Conservation (phyloP, 2,329 filamentous ascomycete species). For the Penicillium hesseltinei region DNA sequence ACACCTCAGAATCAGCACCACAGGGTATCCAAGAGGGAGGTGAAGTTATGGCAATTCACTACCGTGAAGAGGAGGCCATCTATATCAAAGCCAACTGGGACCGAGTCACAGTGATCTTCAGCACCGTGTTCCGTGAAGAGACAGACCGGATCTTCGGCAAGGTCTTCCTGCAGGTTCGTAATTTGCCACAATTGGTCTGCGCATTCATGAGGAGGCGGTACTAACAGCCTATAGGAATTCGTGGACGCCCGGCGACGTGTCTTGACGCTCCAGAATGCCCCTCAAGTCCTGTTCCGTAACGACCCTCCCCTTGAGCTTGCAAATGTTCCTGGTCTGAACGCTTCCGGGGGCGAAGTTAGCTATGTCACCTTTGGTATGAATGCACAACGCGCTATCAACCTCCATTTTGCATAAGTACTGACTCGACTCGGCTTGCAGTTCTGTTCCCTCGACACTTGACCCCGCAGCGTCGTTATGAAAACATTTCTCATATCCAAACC, state of each 20-base stretch:
- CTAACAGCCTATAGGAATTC: conserved; percentile 65
- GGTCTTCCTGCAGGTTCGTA: conserved; percentile 76
- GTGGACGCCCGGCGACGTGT: conserved; percentile 85
- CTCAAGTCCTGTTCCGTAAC: conserved; percentile 93
- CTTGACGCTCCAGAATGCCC: conserved; percentile 88
- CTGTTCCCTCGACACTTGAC: conserved; percentile 95
- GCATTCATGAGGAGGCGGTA: not conserved
- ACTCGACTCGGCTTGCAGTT: conserved; percentile 53
- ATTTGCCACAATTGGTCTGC: not conserved
- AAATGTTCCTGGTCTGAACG: conserved; percentile 76
- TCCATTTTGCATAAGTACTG: conserved; percentile 7
- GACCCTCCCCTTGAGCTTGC: conserved; percentile 91
- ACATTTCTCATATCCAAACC: conserved; percentile 98
- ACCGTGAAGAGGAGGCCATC: conserved; percentile 97
- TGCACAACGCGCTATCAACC: not conserved
- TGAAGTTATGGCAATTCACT: conserved; percentile 93
- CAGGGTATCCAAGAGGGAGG: conserved; percentile 87
- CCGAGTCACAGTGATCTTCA: conserved; percentile 97
- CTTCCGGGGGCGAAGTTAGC: conserved; percentile 80
- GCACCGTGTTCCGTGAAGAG: conserved; percentile 95
- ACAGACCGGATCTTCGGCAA: conserved; percentile 97
- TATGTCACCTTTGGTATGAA: conserved; percentile 93
- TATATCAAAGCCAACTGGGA: conserved; percentile 98
- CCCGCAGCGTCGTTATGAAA: conserved; percentile 82
- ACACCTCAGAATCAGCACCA: conserved; percentile 89